Evolutionary conservation across 129 eudicot genomes (phyloP).

Genomic region (Escallonia rubra): DNA sequence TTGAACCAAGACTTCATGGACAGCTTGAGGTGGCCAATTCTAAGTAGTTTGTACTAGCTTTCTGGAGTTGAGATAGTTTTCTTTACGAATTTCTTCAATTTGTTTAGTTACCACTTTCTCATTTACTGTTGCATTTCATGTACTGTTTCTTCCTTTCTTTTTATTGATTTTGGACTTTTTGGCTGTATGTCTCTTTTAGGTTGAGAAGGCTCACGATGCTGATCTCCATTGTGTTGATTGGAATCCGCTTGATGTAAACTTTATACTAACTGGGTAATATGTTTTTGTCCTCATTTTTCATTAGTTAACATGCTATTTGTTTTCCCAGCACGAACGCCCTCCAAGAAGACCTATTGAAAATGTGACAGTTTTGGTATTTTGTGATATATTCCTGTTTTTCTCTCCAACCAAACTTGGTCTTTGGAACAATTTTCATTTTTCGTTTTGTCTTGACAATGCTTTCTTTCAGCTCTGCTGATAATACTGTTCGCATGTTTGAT

Average conservation of each 20-base stretch:
- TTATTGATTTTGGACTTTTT: neutral
- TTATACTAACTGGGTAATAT: slow-evolving; percentile 78
- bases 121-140: neutral
- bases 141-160: slow-evolving; percentile 5
- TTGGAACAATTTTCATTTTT: neutral
- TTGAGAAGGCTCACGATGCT: slow-evolving; percentile 91
- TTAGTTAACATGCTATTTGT: neutral
- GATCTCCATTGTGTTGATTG: slow-evolving; percentile 97
- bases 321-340: neutral
- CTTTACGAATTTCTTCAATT: neutral
- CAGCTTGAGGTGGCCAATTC: too few relatives aligned
- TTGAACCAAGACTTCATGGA: too few relatives aligned
- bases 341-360: neutral
- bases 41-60: too few relatives aligned
- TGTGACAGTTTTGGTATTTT: neutral
- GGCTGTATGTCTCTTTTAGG: slow-evolving; percentile 33
- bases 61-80: too few relatives aligned
- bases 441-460: neutral
- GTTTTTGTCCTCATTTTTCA: neutral
- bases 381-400: neutral
- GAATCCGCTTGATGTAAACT: slow-evolving; percentile 84
- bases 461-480: slow-evolving; percentile 78
- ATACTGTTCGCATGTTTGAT: slow-evolving; percentile 81
- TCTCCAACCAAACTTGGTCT: neutral
- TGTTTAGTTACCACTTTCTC: neutral